Evolutionary conservation across 257 asterid genomes (phyloP).

Genomic region (Scutellaria galericulata): DNA sequence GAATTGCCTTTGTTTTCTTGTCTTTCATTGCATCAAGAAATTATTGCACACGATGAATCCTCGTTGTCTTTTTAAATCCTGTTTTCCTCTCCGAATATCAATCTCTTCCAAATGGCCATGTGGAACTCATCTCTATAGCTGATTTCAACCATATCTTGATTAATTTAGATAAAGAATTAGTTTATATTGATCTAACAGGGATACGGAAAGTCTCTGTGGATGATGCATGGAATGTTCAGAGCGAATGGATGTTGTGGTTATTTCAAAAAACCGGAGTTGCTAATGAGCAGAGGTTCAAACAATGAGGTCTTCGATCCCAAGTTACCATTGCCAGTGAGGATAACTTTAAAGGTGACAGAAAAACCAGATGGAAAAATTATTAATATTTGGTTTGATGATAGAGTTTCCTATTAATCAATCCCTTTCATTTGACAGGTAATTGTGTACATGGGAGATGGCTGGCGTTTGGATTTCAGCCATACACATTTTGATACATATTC

Average conservation of each 20-base stretch:
- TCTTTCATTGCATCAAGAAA: background rate
- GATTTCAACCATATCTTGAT: background rate
- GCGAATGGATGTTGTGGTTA: conserved; percentile 91
- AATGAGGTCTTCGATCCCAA: conserved; percentile 77
- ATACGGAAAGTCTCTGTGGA: conserved; percentile 87
- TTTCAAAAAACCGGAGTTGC: conserved; percentile 75
- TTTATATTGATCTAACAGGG: conserved; percentile 53
- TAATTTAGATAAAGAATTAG: background rate
- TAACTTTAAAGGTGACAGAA: conserved; percentile 66
- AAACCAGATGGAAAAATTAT: background rate
- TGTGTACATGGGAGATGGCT: conserved; percentile 91
- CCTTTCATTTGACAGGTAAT: conserved; percentile 53
- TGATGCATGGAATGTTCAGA: conserved; percentile 98
- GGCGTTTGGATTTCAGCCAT: conserved; percentile 97
- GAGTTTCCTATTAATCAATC: background rate
- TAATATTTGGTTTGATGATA: background rate
- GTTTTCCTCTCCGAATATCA: background rate
- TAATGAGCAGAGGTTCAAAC: conserved; percentile 55
- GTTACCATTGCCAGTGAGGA: conserved; percentile 65
- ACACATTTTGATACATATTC: conserved; percentile 90
- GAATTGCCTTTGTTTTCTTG: background rate
- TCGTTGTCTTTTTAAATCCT: background rate
- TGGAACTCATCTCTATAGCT: background rate
- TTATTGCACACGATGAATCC: background rate
- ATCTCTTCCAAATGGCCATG: no score